Conservation (phyloP, 495 filamentous ascomycete genomes). For the Apiosordaria backusii region DNA sequence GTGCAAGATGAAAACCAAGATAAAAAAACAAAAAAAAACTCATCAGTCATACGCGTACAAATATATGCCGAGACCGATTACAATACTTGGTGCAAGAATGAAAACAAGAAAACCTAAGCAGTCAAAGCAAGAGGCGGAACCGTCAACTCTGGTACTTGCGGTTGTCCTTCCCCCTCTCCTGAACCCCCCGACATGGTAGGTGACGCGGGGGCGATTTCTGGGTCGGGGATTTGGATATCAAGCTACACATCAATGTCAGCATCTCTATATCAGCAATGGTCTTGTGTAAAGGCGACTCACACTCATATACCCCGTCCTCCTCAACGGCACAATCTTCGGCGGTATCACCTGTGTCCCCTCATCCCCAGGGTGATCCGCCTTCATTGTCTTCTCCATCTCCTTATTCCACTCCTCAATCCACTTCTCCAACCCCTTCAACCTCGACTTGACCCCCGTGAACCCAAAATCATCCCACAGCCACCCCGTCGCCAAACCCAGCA, state of each 20-base stretch:
- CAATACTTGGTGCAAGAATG: neutral
- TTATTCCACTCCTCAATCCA: constrained; percentile 81
- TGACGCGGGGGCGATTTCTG: constrained; percentile 33
- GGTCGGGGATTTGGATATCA: constrained; percentile 38
- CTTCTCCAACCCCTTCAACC: constrained; percentile 61
- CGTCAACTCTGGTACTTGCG: neutral
- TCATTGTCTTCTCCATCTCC: constrained; percentile 53
- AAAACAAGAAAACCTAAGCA: constrained; percentile 3
- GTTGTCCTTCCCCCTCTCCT: constrained; percentile 12
- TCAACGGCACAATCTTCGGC: constrained; percentile 70
- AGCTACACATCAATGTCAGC: constrained; percentile 26
- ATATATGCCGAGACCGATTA: neutral
- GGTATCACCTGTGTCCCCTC: constrained; percentile 40
- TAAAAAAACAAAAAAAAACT: neutral
- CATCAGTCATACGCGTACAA: neutral
- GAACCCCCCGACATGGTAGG: constrained; percentile 30
- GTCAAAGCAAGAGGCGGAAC: constrained; percentile 18
- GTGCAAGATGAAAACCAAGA: neutral
- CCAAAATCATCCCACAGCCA: constrained; percentile 95
- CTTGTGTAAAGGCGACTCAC: too few species aligned
- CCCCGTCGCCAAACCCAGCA: constrained; percentile 73
- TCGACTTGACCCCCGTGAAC: constrained; percentile 64
- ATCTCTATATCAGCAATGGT: too few species aligned
- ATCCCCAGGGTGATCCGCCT: constrained; percentile 43
- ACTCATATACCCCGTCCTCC: constrained; percentile 84